Percentiles rank a stretch among this genome's conserved stretches.
Evolutionary conservation across 805 yeast species (phyloP).

Genomic region (Ogataea pini): DNA sequence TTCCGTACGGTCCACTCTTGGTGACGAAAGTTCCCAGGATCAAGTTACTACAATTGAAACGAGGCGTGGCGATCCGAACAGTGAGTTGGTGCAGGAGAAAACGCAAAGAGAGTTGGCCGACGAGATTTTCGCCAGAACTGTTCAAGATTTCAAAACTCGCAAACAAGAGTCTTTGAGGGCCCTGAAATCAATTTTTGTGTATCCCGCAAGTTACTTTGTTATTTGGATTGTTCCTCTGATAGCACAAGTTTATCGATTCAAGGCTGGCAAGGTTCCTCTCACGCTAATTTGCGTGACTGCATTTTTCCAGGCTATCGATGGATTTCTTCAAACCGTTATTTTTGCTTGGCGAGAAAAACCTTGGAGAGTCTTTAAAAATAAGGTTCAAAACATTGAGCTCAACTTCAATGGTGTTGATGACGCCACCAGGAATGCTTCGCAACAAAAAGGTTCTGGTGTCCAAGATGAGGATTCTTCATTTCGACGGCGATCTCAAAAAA

Average conservation of each 20-base stretch:
- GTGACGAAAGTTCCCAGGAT: neutral
- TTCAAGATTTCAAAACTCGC: conserved; percentile 21
- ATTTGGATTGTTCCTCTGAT: conserved; percentile 22
- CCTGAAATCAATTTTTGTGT: conserved; percentile 20
- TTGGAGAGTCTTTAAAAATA: conserved; percentile 18
- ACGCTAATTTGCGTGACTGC: conserved; percentile 12
- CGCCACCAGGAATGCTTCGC: neutral
- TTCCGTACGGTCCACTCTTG: neutral
- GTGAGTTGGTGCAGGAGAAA: neutral
- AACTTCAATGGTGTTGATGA: too few relatives aligned
- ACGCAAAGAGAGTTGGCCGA: conserved; percentile 13
- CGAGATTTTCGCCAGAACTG: conserved; percentile 16
- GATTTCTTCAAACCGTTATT: conserved; percentile 19
- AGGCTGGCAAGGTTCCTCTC: conserved; percentile 7
- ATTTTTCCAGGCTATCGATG: conserved; percentile 24
- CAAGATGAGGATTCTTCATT: neutral
- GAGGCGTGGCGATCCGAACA: neutral
- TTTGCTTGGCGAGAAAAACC: conserved; percentile 24
- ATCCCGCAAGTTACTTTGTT: conserved; percentile 20
- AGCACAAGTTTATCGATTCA: conserved; percentile 19
- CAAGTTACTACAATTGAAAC: neutral
- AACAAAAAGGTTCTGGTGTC: neutral
- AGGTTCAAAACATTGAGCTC: neutral
- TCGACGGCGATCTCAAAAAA: neutral
- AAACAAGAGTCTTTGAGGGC: conserved; percentile 21